Base-by-base conservation (phyloP, 192 early-diverging fungal species). In the Phycomyces blakesleeanus region DNA sequence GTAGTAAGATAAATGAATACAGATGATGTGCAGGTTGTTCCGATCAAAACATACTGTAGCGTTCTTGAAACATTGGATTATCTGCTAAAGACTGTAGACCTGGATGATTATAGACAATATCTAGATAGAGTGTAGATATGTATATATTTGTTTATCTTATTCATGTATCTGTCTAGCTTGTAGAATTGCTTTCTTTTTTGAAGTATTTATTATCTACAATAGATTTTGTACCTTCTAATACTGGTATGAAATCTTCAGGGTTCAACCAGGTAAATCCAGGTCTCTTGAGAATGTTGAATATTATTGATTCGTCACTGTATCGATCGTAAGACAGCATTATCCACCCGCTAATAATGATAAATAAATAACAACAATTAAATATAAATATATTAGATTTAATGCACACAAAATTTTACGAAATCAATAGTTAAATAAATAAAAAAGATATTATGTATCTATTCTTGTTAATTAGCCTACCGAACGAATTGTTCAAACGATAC, bases 41-140 rank as follows among this genome's bases (percentile, higher is more conserved):
- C 9, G 9, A 29, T 24, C 37, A 3, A 18, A 20, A 57, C 76
- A 58, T 81, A 91, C 90, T 75, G 61, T 96, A 98, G 29, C 90
- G 84, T 52, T 85, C 84, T 66, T 93, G 86, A 72, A 96, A 96
- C 12, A 93, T 81, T 22, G 85, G 78, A 73, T 94, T 86, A 25
- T 81, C 77, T 12, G 85, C 76, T 54, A 98, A 73, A 68, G 95
- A 96, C 69, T 90, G 87, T 24, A 98, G 78, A 14, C 91, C 96
- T 29, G 88, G 91, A 66, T 98, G 93, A 56, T 90, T 85, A 51
- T 86, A 77, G 20, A 93, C 79, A n/a, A 98, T 82, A 61, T 98
- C 74, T 75, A n/a, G n/a, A n/a, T n/a, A n/a, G n/a, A n/a, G n/a
- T n/a, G n/a, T n/a, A n/a, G n/a, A n/a, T n/a, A n/a, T n/a, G n/a